Conservation (phyloP, 192 early-diverging fungal genomes). For the Radiomyces spectabilis region DNA sequence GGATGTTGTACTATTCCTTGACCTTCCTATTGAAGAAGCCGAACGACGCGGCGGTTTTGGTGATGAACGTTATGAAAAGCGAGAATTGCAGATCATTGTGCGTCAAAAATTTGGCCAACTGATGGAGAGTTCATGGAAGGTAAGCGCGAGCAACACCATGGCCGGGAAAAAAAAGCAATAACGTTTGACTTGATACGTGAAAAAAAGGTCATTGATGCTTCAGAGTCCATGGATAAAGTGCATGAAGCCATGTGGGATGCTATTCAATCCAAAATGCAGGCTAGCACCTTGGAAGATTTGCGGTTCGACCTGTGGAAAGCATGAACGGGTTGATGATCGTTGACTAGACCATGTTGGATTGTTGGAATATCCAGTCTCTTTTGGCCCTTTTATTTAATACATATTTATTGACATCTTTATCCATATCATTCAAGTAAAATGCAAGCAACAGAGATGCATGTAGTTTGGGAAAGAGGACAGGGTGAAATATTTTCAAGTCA, state of each 20-base stretch:
- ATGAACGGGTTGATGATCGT: too few relatives aligned
- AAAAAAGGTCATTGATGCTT: constrained; percentile 11
- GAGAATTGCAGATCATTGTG: constrained; percentile 77
- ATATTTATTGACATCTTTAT: too few relatives aligned
- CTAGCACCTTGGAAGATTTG: neutral
- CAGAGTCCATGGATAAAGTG: constrained; percentile 7
- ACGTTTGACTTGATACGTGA: neutral
- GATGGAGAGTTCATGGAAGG: constrained; percentile 38
- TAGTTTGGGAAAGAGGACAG: too few relatives aligned
- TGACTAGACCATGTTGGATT: too few relatives aligned
- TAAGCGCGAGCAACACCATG: too few relatives aligned
- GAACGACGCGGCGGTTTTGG: constrained; percentile 82
- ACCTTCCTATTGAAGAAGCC: constrained; percentile 70
- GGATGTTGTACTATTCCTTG: constrained; percentile 85
- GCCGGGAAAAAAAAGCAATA: neutral
- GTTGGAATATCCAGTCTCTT: too few relatives aligned
- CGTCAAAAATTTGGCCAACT: constrained; percentile 59
- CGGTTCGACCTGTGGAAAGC: constrained; percentile 4
- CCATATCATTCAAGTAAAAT: too few relatives aligned
- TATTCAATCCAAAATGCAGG: neutral
- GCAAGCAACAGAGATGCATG: too few relatives aligned
- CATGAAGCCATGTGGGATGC: constrained; percentile 5
- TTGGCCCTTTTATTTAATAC: too few relatives aligned
- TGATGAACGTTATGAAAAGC: constrained; percentile 84
- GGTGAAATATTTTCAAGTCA: too few relatives aligned